Conservation (phyloP, 164 flowering plant genomes). For the Echeveria elegans region DNA sequence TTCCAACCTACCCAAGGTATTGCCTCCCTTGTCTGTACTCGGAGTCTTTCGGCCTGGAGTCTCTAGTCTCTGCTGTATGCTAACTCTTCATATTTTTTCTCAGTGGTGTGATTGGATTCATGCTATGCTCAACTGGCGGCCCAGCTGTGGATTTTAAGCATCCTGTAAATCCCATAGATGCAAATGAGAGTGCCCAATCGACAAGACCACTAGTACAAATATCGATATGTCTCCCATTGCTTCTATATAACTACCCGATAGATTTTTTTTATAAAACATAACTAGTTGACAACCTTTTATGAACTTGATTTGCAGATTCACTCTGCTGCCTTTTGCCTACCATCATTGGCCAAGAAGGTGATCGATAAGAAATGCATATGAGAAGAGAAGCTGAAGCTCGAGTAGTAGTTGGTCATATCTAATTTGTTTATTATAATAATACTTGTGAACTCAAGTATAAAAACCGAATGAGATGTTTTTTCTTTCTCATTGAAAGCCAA, state of each 20-base stretch:
- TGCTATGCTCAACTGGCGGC: conserved; percentile 81
- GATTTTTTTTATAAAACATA: too few relatives aligned
- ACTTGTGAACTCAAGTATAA: too few relatives aligned
- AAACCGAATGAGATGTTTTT: too few relatives aligned
- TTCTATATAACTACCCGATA: too few relatives aligned
- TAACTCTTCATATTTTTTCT: conserved; percentile 9
- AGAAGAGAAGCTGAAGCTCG: neutral
- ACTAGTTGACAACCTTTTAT: neutral
- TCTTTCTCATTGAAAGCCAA: too few relatives aligned
- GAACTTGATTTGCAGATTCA: conserved; percentile 37
- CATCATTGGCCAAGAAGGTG: conserved; percentile 61
- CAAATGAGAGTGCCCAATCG: conserved; percentile 18
- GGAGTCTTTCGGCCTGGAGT: neutral
- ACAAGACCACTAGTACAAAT: conserved; percentile 44
- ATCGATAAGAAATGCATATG: conserved; percentile 21
- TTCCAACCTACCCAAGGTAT: conserved; percentile 79
- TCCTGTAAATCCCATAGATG: conserved; percentile 58
- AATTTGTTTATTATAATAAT: too few relatives aligned
- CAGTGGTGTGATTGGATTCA: conserved; percentile 84
- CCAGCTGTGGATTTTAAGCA: conserved; percentile 64
- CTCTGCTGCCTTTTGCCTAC: conserved; percentile 73
- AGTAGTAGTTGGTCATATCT: too few relatives aligned
- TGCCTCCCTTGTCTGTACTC: neutral
- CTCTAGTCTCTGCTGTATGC: neutral
- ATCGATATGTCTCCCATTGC: too few relatives aligned